These are phyloP conservation scores for Echium plantagineum DNA, from an alignment of 257 asterid genomes.

Conservation along the genomic window DNA sequence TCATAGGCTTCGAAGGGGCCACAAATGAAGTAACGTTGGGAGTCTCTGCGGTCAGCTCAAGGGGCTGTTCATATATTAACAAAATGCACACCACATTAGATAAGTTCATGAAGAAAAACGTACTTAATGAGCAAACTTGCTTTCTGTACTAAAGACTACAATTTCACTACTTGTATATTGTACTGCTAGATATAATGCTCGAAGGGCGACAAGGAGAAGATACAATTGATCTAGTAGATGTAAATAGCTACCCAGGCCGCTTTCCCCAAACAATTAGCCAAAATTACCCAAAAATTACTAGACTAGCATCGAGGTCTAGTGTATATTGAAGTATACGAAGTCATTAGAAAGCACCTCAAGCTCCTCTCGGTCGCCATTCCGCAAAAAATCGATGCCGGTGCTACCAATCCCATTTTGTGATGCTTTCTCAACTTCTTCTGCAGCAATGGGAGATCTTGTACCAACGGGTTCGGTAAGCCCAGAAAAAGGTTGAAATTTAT, in stretches of 20 bases:
- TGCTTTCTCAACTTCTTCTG: conserved; percentile 20
- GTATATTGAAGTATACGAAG: conserved; percentile 9
- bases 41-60: conserved; percentile 36
- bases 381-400: conserved; percentile 13
- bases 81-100: conserved; percentile 9
- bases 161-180: too few species aligned
- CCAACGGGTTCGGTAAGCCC: conserved; percentile 15
- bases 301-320: background rate
- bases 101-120: background rate
- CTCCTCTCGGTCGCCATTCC: conserved; percentile 46
- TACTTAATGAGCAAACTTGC: background rate
- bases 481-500: conserved; percentile 15
- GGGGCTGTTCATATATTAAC: conserved; percentile 27
- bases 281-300: too few species aligned
- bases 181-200: too few species aligned
- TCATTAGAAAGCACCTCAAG: conserved; percentile 51
- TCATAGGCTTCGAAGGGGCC: conserved; percentile 63
- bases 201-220: too few species aligned
- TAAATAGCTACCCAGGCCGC: too few species aligned
- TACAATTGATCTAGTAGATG: too few species aligned
- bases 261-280: too few species aligned
- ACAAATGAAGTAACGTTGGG: conserved; percentile 27
- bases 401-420: conserved; percentile 18
- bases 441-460: conserved; percentile 12
- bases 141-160: too few species aligned